A percentile compares a stretch with the other conserved stretches of the same genome.
Conservation (phyloP, 2,329 filamentous ascomycete genomes). For the Endothia cerciana region DNA sequence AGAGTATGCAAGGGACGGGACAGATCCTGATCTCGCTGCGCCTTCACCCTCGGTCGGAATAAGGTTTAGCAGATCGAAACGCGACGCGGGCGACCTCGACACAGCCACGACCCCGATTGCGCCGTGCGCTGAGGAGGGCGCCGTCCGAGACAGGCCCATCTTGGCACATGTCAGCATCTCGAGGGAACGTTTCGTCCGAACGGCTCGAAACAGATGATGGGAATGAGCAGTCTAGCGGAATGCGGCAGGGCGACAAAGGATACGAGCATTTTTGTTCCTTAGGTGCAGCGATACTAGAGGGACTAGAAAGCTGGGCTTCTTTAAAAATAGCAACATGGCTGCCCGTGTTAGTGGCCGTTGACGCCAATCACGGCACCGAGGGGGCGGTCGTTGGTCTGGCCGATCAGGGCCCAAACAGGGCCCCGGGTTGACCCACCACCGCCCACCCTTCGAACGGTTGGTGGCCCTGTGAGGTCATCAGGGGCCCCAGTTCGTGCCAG, state of each 20-base stretch:
- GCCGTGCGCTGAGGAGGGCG: neutral
- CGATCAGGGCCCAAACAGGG: neutral
- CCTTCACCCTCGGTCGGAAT: neutral
- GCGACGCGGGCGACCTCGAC: neutral
- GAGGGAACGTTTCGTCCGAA: constrained; percentile 6
- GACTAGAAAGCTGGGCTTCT: neutral
- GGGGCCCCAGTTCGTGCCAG: no score
- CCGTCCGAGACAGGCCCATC: neutral
- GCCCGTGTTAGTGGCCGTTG: neutral
- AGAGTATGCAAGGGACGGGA: neutral
- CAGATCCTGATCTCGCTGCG: neutral
- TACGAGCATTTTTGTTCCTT: neutral
- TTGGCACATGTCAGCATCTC: neutral
- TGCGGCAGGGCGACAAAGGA: neutral
- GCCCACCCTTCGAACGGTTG: neutral
- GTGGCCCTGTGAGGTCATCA: constrained; percentile 16
- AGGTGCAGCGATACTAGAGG: neutral
- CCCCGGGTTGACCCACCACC: neutral
- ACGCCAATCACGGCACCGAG: neutral
- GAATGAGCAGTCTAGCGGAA: neutral
- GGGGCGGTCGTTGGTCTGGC: neutral
- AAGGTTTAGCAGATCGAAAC: constrained; percentile 3
- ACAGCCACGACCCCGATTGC: neutral
- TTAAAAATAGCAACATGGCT: constrained; percentile 1
- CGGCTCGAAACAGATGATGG: neutral